Conservation (phyloP, 2,329 filamentous ascomycete species). For the Cordyceps cicadae region DNA sequence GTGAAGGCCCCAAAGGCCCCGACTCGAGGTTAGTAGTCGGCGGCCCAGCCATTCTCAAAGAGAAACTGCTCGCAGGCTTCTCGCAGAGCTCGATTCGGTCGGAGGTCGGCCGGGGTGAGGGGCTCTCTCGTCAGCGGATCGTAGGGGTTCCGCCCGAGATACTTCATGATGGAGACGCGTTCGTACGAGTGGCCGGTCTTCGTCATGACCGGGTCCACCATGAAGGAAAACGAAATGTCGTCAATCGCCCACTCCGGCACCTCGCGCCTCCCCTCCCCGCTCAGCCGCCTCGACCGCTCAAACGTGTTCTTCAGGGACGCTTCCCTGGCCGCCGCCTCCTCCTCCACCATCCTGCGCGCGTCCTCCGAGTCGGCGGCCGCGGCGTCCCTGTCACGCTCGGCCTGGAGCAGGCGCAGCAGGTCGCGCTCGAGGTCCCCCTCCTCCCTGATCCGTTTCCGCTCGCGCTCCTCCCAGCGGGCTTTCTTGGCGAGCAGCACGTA, state of each 20-base stretch:
- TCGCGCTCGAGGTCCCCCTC: constrained; percentile 52
- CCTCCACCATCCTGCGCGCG: constrained; percentile 38
- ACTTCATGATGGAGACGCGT: constrained; percentile 74
- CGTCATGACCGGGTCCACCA: constrained; percentile 65
- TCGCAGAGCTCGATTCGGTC: constrained; percentile 74
- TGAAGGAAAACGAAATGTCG: constrained; percentile 65
- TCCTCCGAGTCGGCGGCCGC: constrained; percentile 30
- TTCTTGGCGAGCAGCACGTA: constrained; percentile 77
- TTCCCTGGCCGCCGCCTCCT: constrained; percentile 41
- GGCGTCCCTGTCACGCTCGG: constrained; percentile 33
- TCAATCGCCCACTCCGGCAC: constrained; percentile 73
- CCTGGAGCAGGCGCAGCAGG: constrained; percentile 43
- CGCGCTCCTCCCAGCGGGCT: constrained; percentile 71
- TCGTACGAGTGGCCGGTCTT: constrained; percentile 89
- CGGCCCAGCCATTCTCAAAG: constrained; percentile 81
- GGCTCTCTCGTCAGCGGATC: constrained; percentile 82
- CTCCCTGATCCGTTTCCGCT: constrained; percentile 51
- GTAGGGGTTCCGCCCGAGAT: constrained; percentile 63
- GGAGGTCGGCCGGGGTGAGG: constrained; percentile 58
- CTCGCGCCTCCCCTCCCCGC: constrained; percentile 40
- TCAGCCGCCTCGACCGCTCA: constrained; percentile 36
- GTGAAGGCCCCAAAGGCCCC: too few species aligned
- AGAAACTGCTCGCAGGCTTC: constrained; percentile 81
- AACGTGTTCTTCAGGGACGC: constrained; percentile 39
- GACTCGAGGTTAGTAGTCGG: constrained; percentile 61